Evolutionary conservation across 192 early-diverging fungal species (phyloP), one percentile per base, ranked within the genome.

Genomic region (Backusella mclennaniae): DNA sequence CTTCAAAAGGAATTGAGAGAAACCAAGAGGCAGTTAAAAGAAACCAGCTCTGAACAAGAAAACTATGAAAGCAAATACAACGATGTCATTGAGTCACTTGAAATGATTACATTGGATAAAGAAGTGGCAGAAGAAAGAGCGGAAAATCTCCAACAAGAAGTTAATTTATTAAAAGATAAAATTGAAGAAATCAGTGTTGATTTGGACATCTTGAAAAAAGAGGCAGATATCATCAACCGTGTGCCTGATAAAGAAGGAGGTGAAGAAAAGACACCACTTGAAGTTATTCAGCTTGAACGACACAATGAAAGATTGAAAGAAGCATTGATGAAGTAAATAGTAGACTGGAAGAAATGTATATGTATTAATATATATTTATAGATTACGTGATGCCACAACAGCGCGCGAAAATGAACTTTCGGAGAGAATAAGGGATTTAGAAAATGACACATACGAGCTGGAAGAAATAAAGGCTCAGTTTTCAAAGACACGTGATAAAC

Each of bases 301-400:
- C 96, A 97, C 73, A 98, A 94, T 78, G 96, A 94, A 56, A 87
- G 96, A 41, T 83, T 97, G 52, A 96, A 94, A 76, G 94, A 95
- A 41, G 97, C 97, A 23, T 86, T 98, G 44, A 80, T 95, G 59
- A 87, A 85, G 87, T 91, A 90, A 42, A 38, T 71, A 39, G 11
- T 11, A 11, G 38, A 11, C 38, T 39, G 38, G 11, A 71, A 19
- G n/a, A 23, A n/a, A 33, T 36, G 36, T 2, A 66, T 36, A 26
- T 17, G 12, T 33, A 69, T 31, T 77, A 12, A 33, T 36, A 69
- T 36, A 11, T 38, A n/a, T 29, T 53, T 31, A 35, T 79, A 89
- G 89, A 44, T 85, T 96, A 44, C 92, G 96, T 39, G 96, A 98
- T 77, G 85, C 94, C 35, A 86, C 93, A 14, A 86, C 86, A 4